phyloP scores from a whole-genome alignment of 495 filamentous ascomycete genomes.

The Penicillium odoratum region DNA sequence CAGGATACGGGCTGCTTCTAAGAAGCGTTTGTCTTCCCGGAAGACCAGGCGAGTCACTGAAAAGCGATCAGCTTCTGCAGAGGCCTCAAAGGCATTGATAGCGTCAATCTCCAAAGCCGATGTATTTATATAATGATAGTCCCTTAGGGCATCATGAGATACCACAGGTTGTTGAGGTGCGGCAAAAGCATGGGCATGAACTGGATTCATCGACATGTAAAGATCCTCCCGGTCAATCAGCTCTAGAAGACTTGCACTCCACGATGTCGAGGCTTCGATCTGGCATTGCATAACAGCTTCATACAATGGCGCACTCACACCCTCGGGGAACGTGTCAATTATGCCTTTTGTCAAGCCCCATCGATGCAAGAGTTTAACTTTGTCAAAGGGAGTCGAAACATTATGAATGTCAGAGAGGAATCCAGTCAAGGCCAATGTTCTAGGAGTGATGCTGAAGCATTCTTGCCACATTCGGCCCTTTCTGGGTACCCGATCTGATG shows the following conservation, averaged over 20 bases:
- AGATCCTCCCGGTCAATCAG: slow-evolving; percentile 84
- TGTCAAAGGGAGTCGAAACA: slow-evolving; percentile 33
- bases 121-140: slow-evolving; percentile 72
- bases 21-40: slow-evolving; percentile 82
- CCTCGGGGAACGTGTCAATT: slow-evolving; percentile 79
- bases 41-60: slow-evolving; percentile 82
- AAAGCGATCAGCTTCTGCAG: slow-evolving; percentile 75
- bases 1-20: slow-evolving; percentile 76
- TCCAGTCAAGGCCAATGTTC: slow-evolving; percentile 63
- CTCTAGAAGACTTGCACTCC: slow-evolving; percentile 66
- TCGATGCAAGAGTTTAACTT: slow-evolving; percentile 43
- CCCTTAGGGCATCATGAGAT: slow-evolving; percentile 64
- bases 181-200: slow-evolving; percentile 32
- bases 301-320: slow-evolving; percentile 72
- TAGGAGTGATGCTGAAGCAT: slow-evolving; percentile 57
- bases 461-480: slow-evolving; percentile 43
- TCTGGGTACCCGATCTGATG: slow-evolving; percentile 35
- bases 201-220: slow-evolving; percentile 59
- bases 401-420: slow-evolving; percentile 47
- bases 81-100: slow-evolving; percentile 61
- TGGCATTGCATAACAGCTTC: slow-evolving; percentile 85
- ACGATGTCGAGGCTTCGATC: slow-evolving; percentile 72
- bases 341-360: slow-evolving; percentile 45
- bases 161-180: slow-evolving; percentile 43
- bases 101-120: slow-evolving; percentile 59